A percentile compares a stretch with the other conserved stretches of the same genome.
phyloP scores from a whole-genome alignment of 371 early-diverging fungal species.

The Saksenaea oblongispora region DNA sequence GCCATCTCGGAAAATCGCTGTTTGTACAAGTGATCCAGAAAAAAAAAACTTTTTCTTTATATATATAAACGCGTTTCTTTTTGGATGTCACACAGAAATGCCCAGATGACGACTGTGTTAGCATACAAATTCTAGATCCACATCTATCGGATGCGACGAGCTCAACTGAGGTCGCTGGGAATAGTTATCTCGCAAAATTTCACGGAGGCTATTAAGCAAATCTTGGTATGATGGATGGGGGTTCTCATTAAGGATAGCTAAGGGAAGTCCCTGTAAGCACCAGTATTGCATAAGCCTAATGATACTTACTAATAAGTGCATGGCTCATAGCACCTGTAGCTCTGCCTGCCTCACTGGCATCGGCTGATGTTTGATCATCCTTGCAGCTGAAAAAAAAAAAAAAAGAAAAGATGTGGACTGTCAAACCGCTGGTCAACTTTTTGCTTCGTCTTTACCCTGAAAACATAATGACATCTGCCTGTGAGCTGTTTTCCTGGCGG shows the following conservation, averaged over 20 bases:
- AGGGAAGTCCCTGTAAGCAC: background rate
- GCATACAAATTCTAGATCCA: conserved; percentile 28
- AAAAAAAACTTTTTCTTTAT: no score
- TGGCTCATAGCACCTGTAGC: conserved; percentile 87
- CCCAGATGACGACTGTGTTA: conserved; percentile 6
- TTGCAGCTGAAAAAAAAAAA: conserved; percentile 61
- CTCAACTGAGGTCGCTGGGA: conserved; percentile 34
- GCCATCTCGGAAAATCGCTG: no score
- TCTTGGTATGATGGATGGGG: conserved; percentile 31
- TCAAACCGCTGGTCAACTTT: background rate
- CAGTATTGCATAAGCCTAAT: background rate
- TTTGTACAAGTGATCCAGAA: no score
- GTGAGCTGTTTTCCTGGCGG: conserved; percentile 50
- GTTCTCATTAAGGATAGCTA: conserved; percentile 25
- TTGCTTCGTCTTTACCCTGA: conserved; percentile 46
- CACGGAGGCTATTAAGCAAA: conserved; percentile 26
- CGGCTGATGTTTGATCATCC: conserved; percentile 88
- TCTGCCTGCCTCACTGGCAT: conserved; percentile 61
- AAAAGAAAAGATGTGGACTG: no score
- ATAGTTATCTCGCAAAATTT: conserved; percentile 27
- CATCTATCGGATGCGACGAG: conserved; percentile 30
- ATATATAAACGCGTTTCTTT: background rate
- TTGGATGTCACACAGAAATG: background rate
- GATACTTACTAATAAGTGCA: conserved; percentile 56
- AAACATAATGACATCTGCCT: conserved; percentile 83